These are phyloP conservation scores for Oryza coarctata DNA, from an alignment of 176 grass and related monocot genomes.

Conservation along the genomic window DNA sequence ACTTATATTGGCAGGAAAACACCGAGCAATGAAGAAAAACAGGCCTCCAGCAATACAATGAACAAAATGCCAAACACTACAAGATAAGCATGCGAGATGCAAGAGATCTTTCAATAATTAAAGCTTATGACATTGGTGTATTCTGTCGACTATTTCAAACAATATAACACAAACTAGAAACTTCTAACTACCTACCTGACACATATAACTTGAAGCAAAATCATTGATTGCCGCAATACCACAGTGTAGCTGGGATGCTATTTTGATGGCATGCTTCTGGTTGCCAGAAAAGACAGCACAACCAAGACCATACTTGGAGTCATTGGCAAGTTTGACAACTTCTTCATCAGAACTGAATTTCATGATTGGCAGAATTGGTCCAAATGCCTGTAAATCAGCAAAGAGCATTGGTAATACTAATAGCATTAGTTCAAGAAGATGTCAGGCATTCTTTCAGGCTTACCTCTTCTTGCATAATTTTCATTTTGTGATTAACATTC, in stretches of 20 bases:
- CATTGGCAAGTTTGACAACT: slow-evolving; percentile 84
- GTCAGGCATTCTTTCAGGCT: neutral
- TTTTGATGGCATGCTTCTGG: slow-evolving; percentile 82
- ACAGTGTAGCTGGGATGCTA: slow-evolving; percentile 84
- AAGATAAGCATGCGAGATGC: neutral
- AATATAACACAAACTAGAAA: neutral
- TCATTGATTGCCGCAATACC: slow-evolving; percentile 95
- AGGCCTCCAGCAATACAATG: neutral
- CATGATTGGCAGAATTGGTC: slow-evolving; percentile 95
- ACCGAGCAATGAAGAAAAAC: neutral
- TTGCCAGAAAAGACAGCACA: slow-evolving; percentile 93
- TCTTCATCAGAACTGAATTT: slow-evolving; percentile 91
- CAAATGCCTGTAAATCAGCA: slow-evolving; percentile 64
- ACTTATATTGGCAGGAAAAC: slow-evolving; percentile 17
- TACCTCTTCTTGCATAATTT: slow-evolving; percentile 99
- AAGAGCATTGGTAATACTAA: neutral
- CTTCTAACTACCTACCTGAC: slow-evolving; percentile 59
- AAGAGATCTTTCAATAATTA: neutral
- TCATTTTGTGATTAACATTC: slow-evolving; percentile 98
- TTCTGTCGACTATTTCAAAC: neutral
- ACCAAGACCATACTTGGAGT: slow-evolving; percentile 92
- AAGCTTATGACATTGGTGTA: neutral
- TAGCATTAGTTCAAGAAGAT: neutral
- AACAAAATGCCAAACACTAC: neutral
- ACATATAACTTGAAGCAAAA: slow-evolving; percentile 98